phyloP scores from a whole-genome alignment of 768 basidiomycete genomes.

The Tricholoma furcatifolium region DNA sequence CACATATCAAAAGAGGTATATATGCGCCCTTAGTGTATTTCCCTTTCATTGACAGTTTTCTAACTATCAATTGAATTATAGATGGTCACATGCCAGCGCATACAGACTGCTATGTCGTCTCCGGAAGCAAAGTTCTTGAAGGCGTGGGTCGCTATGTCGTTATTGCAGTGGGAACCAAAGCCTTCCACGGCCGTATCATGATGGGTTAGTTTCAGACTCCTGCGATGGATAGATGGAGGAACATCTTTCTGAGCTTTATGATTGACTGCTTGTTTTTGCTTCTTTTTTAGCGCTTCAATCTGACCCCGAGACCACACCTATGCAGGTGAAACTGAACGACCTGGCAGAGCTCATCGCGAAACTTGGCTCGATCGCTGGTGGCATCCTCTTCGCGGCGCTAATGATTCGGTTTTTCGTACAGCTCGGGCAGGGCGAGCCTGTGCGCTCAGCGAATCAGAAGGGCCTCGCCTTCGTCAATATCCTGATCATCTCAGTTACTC shows the following conservation, averaged over 20 bases:
- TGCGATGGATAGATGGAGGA: neutral
- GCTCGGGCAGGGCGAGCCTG: slow-evolving; percentile 59
- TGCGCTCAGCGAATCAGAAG: slow-evolving; percentile 71
- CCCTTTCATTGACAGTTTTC: neutral
- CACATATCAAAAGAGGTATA: slow-evolving; percentile 33
- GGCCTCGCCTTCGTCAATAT: slow-evolving; percentile 91
- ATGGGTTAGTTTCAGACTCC: slow-evolving; percentile 63
- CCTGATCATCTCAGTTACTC: slow-evolving; percentile 90
- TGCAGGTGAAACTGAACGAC: slow-evolving; percentile 89
- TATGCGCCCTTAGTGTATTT: too few relatives aligned
- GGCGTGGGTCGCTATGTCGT: slow-evolving; percentile 93
- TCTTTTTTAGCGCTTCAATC: slow-evolving; percentile 68
- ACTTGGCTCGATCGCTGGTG: slow-evolving; percentile 78
- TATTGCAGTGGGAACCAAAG: slow-evolving; percentile 87
- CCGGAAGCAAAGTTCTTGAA: slow-evolving; percentile 91
- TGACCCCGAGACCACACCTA: slow-evolving; percentile 85
- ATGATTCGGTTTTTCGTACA: slow-evolving; percentile 97
- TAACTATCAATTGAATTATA: too few relatives aligned
- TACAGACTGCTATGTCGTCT: slow-evolving; percentile 88
- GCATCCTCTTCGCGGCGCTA: slow-evolving; percentile 75
- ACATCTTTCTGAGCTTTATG: neutral
- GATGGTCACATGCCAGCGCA: slow-evolving; percentile 45
- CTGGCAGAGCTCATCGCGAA: slow-evolving; percentile 98
- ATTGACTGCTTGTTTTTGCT: slow-evolving; percentile 3
- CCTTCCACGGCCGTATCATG: slow-evolving; percentile 97